Percentiles rank a stretch among this genome's conserved stretches.
Conservation (phyloP, 495 filamentous ascomycete genomes). For the Hypoxylon rickii region DNA sequence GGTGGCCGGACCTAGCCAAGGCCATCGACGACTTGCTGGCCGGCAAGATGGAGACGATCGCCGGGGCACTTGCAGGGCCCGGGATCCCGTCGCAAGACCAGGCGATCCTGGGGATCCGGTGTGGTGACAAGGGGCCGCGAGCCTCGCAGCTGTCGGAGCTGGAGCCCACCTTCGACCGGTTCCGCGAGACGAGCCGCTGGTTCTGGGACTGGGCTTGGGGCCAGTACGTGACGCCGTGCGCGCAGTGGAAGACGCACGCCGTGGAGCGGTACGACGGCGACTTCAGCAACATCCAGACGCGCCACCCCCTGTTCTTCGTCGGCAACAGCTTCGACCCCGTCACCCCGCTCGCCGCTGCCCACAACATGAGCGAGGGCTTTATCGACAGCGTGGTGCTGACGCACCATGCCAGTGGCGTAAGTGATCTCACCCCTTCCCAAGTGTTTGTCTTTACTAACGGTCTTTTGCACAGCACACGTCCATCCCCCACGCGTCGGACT, state of each 20-base stretch:
- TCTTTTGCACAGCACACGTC: slow-evolving; percentile 17
- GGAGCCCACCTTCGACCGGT: slow-evolving; percentile 1
- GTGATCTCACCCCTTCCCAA: slow-evolving; percentile 26
- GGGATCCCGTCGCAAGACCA: slow-evolving; percentile 13
- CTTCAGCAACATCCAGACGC: slow-evolving; percentile 47
- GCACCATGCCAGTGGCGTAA: slow-evolving; percentile 60
- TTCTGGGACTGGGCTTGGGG: slow-evolving; percentile 30
- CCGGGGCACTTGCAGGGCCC: background rate
- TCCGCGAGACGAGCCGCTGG: slow-evolving; percentile 13
- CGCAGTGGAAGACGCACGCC: slow-evolving; percentile 48
- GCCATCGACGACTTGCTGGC: slow-evolving; percentile 13
- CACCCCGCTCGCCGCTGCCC: slow-evolving; percentile 54
- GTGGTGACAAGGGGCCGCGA: slow-evolving; percentile 32
- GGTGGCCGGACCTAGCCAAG: slow-evolving; percentile 5
- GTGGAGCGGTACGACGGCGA: slow-evolving; percentile 49
- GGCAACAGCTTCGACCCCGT: slow-evolving; percentile 49
- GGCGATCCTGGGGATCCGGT: slow-evolving; percentile 34
- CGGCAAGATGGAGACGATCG: slow-evolving; percentile 5
- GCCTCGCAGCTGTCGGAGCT: slow-evolving; percentile 22
- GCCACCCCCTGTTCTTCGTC: slow-evolving; percentile 50
- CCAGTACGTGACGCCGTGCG: slow-evolving; percentile 38
- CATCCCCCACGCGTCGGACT: slow-evolving; percentile 21
- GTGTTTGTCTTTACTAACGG: background rate
- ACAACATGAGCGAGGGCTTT: slow-evolving; percentile 55
- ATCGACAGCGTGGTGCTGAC: slow-evolving; percentile 58